Evolutionary conservation across 2,329 filamentous ascomycete species (phyloP).

Genomic region (Thelonectria olida): DNA sequence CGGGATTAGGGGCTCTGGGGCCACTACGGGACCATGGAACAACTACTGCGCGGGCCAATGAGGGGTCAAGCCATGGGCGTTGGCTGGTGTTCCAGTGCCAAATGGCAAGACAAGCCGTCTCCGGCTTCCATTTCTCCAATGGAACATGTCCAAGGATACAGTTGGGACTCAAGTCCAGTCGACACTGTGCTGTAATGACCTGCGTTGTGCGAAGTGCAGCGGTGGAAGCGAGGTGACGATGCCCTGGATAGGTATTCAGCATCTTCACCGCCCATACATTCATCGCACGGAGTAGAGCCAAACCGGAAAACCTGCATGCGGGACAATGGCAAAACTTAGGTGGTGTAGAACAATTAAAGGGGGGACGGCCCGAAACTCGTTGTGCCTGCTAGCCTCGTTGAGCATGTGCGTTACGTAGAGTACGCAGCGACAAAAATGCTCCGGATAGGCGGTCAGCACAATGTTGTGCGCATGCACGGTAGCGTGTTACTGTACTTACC

Average conservation of each 20-base stretch:
- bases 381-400: conserved; percentile 13
- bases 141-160: neutral
- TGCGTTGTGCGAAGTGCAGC: neutral
- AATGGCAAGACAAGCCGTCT: conserved; percentile 32
- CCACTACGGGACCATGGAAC: conserved; percentile 11
- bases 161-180: conserved; percentile 20
- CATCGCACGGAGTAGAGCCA: no score
- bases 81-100: conserved; percentile 2
- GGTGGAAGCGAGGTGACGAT: conserved; percentile 15
- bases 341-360: conserved; percentile 5
- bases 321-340: neutral
- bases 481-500: neutral
- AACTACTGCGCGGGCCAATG: conserved; percentile 34
- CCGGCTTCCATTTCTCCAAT: conserved; percentile 9
- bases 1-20: conserved; percentile 39
- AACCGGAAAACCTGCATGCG: neutral
- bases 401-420: conserved; percentile 5
- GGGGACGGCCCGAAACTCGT: conserved; percentile 16
- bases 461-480: neutral
- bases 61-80: conserved; percentile 40
- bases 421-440: conserved; percentile 5
- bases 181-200: conserved; percentile 29
- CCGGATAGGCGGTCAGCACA: conserved; percentile 17
- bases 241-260: neutral
- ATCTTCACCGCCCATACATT: neutral